Base-by-base conservation (phyloP, 352 stramenopile species). In the Phytophthora tentaculata region DNA sequence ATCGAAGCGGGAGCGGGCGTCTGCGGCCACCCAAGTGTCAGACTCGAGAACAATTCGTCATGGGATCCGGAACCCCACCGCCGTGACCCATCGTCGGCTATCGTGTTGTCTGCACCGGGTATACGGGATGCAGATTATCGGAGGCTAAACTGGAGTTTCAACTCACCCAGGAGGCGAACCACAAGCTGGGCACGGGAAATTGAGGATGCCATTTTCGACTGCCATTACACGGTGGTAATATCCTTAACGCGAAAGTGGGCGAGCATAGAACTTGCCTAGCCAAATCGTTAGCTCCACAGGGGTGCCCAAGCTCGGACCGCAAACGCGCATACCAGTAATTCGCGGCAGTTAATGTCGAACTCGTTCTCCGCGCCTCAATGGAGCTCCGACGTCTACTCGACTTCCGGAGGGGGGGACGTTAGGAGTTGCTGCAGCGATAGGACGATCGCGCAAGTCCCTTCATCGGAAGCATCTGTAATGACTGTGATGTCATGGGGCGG, bases 331-430 rank as follows among this genome's bases (percentile, higher is more conserved):
- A 32, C 10, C 2, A 58, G 19, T 13, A 47, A 19, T 22, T 58
- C 20, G 12, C 51, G 32, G 20, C 23, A 58, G 20, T 48, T 58
- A 13, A 61, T 61, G 13, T 61, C 39, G 23, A 51, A 39, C 17
- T 43, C 45, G 12, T 32, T 51, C 4, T 7, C 8, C 8, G 19
- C 5, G 19, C 45, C 45, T 4, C 8, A 2, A 20, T 51, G 7
- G 7, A 29, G 12, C 2, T 12, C 10, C 7, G 20, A 32, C 28
- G 28, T 32, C 9, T 9, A 32, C n/a, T n/a, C n/a, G n/a, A n/a
- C n/a, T 9, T 57, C 32, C 3, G 6, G 2, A 3, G 20, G 8
- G 7, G 29, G 5, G 28, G 57, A 57, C 17, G 19, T 50, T 10
- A 52, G 22, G 8, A 7, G 5, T 3, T 32, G 35, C 2, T 37